Percentiles rank a stretch among this genome's conserved stretches.
Conservation (phyloP, 2,329 filamentous ascomycete genomes). For the Pseudogymnoascus sp. region DNA sequence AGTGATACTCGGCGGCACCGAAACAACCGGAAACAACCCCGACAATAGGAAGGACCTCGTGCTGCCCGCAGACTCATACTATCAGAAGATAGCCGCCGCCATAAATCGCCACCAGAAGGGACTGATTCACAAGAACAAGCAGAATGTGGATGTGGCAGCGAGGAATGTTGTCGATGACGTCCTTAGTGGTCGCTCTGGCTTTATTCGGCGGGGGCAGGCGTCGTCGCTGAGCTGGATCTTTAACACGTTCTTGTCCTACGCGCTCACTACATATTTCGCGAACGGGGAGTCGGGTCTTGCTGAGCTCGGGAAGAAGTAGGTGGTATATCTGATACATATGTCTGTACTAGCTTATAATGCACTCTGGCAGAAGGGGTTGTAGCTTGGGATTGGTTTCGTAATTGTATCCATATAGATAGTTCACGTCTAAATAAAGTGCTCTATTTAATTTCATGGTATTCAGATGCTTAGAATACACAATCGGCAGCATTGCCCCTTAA, state of each 20-base stretch:
- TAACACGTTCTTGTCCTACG: not conserved
- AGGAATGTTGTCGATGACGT: not conserved
- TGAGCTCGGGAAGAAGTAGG: not conserved
- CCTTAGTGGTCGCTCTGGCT: not conserved
- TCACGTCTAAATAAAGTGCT: not conserved
- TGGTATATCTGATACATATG: not conserved
- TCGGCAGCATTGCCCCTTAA: too few species aligned
- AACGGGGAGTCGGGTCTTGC: not conserved
- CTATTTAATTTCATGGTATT: not conserved
- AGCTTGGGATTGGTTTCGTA: not conserved
- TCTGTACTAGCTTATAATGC: not conserved
- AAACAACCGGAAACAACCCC: constrained; percentile 10
- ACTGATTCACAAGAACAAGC: not conserved
- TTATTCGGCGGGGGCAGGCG: not conserved
- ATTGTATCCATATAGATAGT: not conserved
- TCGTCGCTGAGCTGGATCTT: not conserved
- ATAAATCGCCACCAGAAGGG: not conserved
- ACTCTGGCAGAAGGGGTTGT: not conserved
- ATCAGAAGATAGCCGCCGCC: not conserved
- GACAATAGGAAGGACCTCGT: not conserved
- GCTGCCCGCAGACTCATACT: constrained; percentile 14
- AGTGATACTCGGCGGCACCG: not conserved
- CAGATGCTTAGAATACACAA: not conserved
- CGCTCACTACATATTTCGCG: not conserved
- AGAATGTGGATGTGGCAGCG: not conserved